A percentile compares a stretch with the other conserved stretches of the same genome.
Evolutionary conservation across 768 basidiomycete species (phyloP).

Genomic region (Serendipita sp.): DNA sequence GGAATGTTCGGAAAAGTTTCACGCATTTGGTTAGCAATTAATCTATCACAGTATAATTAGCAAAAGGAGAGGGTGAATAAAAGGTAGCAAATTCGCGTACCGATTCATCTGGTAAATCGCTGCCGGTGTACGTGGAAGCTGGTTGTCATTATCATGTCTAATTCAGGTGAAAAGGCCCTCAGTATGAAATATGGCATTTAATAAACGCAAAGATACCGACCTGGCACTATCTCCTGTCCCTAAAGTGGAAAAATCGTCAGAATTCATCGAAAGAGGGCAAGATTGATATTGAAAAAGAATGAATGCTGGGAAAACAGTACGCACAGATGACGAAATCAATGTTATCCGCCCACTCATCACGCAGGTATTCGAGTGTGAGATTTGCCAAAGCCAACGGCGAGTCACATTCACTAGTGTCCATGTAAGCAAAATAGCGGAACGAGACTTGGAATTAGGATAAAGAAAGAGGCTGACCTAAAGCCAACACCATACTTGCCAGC

Average conservation of each 20-base stretch:
- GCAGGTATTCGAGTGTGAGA: slow-evolving; percentile 63
- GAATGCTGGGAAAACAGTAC: slow-evolving; percentile 14
- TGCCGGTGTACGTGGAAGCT: slow-evolving; percentile 57
- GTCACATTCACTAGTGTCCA: slow-evolving; percentile 49
- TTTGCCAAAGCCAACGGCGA: slow-evolving; percentile 67
- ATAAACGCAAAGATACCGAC: slow-evolving; percentile 18
- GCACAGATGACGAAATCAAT: slow-evolving; percentile 83
- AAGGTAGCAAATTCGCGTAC: neutral
- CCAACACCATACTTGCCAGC: slow-evolving; percentile 54
- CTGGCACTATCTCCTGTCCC: slow-evolving; percentile 70
- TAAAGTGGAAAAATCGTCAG: slow-evolving; percentile 15
- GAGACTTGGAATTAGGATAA: neutral
- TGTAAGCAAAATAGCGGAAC: neutral
- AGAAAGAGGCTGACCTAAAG: slow-evolving; percentile 34
- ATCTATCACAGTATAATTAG: slow-evolving; percentile 12
- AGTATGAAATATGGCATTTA: no score
- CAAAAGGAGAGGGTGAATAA: neutral
- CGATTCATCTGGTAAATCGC: slow-evolving; percentile 71
- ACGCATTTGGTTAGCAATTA: slow-evolving; percentile 52
- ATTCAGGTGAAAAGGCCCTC: neutral
- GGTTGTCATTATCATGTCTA: slow-evolving; percentile 74
- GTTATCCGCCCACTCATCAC: slow-evolving; percentile 62
- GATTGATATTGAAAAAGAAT: slow-evolving; percentile 3
- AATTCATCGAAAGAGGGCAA: neutral
- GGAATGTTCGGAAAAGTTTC: slow-evolving; percentile 57